Percentiles rank a stretch among this genome's conserved stretches.
Evolutionary conservation across 2,329 filamentous ascomycete species (phyloP).

Genomic region (Lecanicillium sp.): DNA sequence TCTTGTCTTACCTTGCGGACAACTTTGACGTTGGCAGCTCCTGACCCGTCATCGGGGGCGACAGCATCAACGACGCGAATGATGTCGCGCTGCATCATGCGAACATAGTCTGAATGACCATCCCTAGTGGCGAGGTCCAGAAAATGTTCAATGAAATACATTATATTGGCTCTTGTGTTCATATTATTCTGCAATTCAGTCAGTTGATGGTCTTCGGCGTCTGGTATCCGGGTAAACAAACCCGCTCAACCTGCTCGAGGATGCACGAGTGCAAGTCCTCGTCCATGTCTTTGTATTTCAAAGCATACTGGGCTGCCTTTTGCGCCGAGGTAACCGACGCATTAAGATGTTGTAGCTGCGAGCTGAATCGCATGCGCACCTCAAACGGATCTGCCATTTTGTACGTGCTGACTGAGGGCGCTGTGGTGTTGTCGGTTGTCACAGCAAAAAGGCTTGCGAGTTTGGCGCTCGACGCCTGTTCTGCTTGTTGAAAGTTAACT

Average conservation of each 20-base stretch:
- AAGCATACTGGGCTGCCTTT: slow-evolving; percentile 89
- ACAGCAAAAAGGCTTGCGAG: neutral
- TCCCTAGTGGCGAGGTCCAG: slow-evolving; percentile 78
- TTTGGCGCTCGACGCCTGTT: neutral
- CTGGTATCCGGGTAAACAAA: slow-evolving; percentile 32
- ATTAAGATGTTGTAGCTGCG: slow-evolving; percentile 82
- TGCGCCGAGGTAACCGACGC: slow-evolving; percentile 83
- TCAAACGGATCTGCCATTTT: slow-evolving; percentile 81
- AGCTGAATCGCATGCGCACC: slow-evolving; percentile 94
- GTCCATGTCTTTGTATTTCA: slow-evolving; percentile 90
- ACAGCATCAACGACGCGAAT: slow-evolving; percentile 87
- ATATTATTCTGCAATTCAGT: slow-evolving; percentile 64
- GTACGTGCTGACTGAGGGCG: slow-evolving; percentile 5
- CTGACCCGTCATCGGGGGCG: slow-evolving; percentile 76
- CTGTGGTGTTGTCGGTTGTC: neutral
- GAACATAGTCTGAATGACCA: slow-evolving; percentile 72
- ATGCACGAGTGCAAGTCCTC: slow-evolving; percentile 98
- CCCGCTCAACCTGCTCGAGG: slow-evolving; percentile 85
- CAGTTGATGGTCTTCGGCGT: neutral
- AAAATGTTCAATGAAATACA: slow-evolving; percentile 97
- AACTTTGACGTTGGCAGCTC: slow-evolving; percentile 90
- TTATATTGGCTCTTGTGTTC: slow-evolving; percentile 96
- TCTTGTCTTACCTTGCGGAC: slow-evolving; percentile 64
- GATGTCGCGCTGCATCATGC: slow-evolving; percentile 94
- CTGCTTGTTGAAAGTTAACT: neutral